These are phyloP conservation scores for Chytriomyces sp. DNA, from an alignment of 192 early-diverging fungal genomes.

Conservation along the genomic window DNA sequence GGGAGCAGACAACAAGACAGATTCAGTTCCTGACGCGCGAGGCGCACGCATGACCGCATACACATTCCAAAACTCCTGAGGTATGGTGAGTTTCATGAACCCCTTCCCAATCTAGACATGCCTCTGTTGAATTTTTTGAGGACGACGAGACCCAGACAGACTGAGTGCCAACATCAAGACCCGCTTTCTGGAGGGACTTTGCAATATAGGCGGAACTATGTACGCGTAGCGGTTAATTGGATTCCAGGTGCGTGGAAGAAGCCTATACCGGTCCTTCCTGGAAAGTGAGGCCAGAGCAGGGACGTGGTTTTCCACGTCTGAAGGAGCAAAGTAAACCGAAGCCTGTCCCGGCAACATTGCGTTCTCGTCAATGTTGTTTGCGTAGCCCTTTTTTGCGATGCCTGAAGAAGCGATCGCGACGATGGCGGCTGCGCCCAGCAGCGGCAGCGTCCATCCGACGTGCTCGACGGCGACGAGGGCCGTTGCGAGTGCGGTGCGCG, in stretches of 20 bases:
- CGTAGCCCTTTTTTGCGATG: slow-evolving; percentile 2
- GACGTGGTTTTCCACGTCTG: not conserved
- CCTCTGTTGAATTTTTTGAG: not conserved
- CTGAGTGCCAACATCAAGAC: slow-evolving; percentile 3
- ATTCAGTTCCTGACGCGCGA: slow-evolving; percentile 85
- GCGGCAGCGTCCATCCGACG: not conserved
- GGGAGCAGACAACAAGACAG: slow-evolving; percentile 80
- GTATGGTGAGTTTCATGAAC: slow-evolving; percentile 38
- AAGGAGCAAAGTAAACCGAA: not conserved
- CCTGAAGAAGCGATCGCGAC: not conserved
- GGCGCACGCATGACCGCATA: slow-evolving; percentile 82
- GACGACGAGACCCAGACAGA: not conserved
- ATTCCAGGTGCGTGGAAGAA: slow-evolving; percentile 10
- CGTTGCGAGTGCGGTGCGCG: not conserved
- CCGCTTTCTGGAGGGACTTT: not conserved
- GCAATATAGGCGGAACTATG: not conserved
- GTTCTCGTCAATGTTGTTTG: slow-evolving; percentile 48
- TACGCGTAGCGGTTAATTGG: not conserved
- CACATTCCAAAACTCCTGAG: slow-evolving; percentile 64
- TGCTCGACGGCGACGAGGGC: not conserved
- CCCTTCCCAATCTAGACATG: slow-evolving; percentile 50
- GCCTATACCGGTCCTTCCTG: slow-evolving; percentile 3
- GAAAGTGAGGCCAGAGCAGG: not conserved
- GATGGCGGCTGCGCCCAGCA: slow-evolving; percentile 6
- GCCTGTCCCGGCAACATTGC: slow-evolving; percentile 53